Conservation (phyloP, 148 eudicot genomes). For the Vaccinium corymbosum region DNA sequence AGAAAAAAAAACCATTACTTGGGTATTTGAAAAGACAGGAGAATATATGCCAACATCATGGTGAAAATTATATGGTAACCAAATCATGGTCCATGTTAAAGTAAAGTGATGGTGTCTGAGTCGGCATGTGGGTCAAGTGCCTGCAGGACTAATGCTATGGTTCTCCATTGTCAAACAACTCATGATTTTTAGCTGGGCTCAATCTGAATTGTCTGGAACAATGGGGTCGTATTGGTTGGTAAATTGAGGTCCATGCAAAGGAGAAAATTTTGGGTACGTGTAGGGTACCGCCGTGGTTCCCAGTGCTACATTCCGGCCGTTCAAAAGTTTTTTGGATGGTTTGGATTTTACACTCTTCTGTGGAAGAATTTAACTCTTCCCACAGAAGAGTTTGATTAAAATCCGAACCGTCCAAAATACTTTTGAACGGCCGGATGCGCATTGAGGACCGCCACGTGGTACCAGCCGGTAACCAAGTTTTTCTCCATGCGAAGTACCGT, state of each 20-base stretch:
- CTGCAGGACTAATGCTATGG: not conserved
- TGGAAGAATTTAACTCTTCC: too few species aligned
- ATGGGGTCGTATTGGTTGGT: not conserved
- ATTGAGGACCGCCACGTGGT: not conserved
- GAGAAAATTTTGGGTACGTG: too few species aligned
- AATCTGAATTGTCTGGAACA: not conserved
- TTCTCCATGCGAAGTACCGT: too few species aligned
- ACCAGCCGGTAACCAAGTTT: too few species aligned
- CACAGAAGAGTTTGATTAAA: too few species aligned
- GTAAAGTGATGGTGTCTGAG: not conserved
- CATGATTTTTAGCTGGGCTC: not conserved
- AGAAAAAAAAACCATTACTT: not conserved
- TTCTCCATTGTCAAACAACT: not conserved
- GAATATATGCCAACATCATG: not conserved
- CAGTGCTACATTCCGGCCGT: too few species aligned
- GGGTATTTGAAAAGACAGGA: not conserved
- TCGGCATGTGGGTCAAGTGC: not conserved
- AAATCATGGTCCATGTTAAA: not conserved
- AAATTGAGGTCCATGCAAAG: not conserved
- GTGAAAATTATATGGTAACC: not conserved
- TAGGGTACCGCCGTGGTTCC: too few species aligned
- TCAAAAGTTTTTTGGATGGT: too few species aligned
- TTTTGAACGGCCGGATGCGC: too few species aligned
- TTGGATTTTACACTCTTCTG: too few species aligned
- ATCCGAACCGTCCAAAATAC: too few species aligned